These are phyloP conservation scores for Tolypocladium paradoxum DNA, from an alignment of 2,329 filamentous ascomycete genomes.

Conservation along the genomic window DNA sequence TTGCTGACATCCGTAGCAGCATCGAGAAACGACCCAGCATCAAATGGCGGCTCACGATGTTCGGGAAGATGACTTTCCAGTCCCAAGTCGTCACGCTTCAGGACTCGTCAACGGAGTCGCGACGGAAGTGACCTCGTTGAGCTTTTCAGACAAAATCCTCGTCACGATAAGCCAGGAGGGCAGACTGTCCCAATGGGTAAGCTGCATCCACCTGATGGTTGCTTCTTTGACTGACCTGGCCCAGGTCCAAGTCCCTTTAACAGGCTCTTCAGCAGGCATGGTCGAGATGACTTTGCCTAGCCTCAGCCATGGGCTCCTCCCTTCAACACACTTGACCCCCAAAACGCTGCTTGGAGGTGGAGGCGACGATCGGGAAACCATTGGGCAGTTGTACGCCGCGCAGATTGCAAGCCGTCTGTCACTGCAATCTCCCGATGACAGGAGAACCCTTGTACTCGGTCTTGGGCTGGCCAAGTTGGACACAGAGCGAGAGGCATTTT, in stretches of 20 bases:
- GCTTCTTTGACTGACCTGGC: not conserved
- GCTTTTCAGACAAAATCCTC: conserved; percentile 83
- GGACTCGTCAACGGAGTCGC: conserved; percentile 54
- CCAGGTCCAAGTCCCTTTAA: conserved; percentile 69
- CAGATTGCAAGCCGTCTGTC: conserved; percentile 77
- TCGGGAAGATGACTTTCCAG: conserved; percentile 54
- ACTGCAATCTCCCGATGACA: conserved; percentile 55
- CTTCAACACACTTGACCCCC: conserved; percentile 72
- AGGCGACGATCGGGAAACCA: conserved; percentile 63
- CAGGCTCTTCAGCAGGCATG: conserved; percentile 51
- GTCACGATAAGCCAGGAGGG: conserved; percentile 82
- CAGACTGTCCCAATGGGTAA: conserved; percentile 83
- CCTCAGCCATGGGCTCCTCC: conserved; percentile 44
- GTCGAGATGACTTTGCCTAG: conserved; percentile 49
- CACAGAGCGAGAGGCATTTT: conserved; percentile 45
- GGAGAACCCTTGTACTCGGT: conserved; percentile 50
- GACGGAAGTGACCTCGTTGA: conserved; percentile 63
- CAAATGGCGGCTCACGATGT: conserved; percentile 30
- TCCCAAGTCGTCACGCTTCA: conserved; percentile 45
- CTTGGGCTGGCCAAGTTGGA: conserved; percentile 44
- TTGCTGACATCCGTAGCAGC: not conserved
- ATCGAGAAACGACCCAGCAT: not conserved
- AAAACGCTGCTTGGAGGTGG: conserved; percentile 81
- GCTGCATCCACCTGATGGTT: conserved; percentile 6
- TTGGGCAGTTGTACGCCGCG: conserved; percentile 80